Evolutionary conservation across 495 filamentous ascomycete genomes (phyloP), one percentile per base, ranked within the genome.

Genomic region (Hypoxylon perforatum): DNA sequence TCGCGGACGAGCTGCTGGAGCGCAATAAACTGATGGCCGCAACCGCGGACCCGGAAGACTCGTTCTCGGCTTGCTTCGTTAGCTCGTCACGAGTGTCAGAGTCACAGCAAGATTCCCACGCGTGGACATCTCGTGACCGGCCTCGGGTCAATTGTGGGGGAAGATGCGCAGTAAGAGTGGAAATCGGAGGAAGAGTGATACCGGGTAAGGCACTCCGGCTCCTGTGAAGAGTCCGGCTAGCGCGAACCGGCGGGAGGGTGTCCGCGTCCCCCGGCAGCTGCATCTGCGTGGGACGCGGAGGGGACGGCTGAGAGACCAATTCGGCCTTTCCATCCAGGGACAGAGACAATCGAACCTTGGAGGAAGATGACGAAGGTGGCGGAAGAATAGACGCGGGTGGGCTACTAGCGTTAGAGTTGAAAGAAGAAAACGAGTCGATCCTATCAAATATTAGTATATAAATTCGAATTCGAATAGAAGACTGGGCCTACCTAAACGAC

Each of bases 281-380:
- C 42, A 71, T 19, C 50, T 61, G 64, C 39, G 74, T 63, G 0
- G 74, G 65, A 12, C 82, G 81, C 2, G 91, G 90, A 9, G 93
- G 92, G 0, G 93, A 94, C n/a, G 87, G 87, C 5, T 85, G 85
- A 63, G 87, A 80, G 44, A 90, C 82, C 30, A 97, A 81, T 76
- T 92, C 88, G 1, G 93, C 94, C 70, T 91, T 91, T 53, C 94
- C 94, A 56, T 96, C 92, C 48, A 90, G 82, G 17, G 91, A 93
- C 61, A 92, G 77, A 0, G 91, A 93, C 50, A 97, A 71, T 44
- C 88, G 81, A 28, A 91, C 76, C 30, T 76, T 77, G 12, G 87
- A 87, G 4, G 79, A 77, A 14, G 75, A 72, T 2, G 77, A 73
- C 25, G 70, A 70, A 28, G 74, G 73, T 4, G 60, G 68, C 1